Percentiles rank a stretch among this genome's conserved stretches.
Conservation (phyloP, 306 rosid species). For the Fagus crenata region DNA sequence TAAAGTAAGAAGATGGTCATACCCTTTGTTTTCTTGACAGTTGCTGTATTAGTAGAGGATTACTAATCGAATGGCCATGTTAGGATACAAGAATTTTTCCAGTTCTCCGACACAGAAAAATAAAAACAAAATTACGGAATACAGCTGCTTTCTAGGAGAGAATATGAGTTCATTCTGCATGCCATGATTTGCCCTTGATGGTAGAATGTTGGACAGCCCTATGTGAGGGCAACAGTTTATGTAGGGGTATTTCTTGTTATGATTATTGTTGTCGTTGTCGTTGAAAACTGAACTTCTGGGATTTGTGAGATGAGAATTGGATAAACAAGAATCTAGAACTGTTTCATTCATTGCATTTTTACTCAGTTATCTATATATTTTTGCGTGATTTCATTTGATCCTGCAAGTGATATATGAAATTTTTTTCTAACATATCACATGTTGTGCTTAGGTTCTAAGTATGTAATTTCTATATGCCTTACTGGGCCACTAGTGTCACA, state of each 20-base stretch:
- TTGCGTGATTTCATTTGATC: not conserved
- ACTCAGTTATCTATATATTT: not conserved
- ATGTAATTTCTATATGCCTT: not conserved
- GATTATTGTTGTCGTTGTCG: slow-evolving; percentile 22
- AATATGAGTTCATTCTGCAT: slow-evolving; percentile 24
- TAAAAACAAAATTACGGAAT: not conserved
- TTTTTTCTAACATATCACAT: not conserved
- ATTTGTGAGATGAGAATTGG: not conserved
- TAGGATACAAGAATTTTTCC: slow-evolving; percentile 10
- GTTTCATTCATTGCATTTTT: not conserved
- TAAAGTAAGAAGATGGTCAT: slow-evolving; percentile 35
- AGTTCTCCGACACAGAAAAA: not conserved
- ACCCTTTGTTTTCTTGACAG: slow-evolving; percentile 24
- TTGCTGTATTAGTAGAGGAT: slow-evolving; percentile 29
- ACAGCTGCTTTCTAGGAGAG: slow-evolving; percentile 16
- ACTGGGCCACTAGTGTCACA: not conserved
- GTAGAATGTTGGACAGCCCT: slow-evolving; percentile 14
- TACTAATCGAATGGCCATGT: slow-evolving; percentile 13
- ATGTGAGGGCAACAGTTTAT: not conserved
- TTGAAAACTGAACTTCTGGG: not conserved
- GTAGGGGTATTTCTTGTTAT: slow-evolving; percentile 4
- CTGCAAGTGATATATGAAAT: not conserved
- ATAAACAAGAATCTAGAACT: not conserved
- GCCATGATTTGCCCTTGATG: slow-evolving; percentile 16
- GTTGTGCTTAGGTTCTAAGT: not conserved